A percentile compares a stretch with the other conserved stretches of the same genome.
Evolutionary conservation across 73 alveolate genomes (phyloP).

Genomic region (Blepharisma japonicum): DNA sequence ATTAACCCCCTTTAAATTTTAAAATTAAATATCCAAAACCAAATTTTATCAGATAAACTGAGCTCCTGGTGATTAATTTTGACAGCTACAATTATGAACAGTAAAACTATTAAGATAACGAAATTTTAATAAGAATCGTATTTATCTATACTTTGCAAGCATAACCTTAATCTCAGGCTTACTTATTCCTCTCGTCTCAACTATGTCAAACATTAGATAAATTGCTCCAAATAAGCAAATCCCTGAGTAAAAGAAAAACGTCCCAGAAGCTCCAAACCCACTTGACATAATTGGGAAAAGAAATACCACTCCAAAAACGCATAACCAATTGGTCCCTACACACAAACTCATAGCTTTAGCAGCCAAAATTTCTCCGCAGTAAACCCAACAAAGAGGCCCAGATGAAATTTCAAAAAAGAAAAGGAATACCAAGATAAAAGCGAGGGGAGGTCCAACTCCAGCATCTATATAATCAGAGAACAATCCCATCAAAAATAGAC

Average conservation of each 20-base stretch:
- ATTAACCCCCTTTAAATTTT: too few relatives aligned
- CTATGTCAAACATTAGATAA: not conserved
- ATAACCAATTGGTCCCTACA: not conserved
- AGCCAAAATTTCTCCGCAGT: not conserved
- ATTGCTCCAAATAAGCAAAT: conserved; percentile 7
- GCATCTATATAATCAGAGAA: not conserved
- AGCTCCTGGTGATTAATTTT: too few relatives aligned
- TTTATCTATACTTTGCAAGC: not conserved
- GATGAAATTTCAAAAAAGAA: not conserved
- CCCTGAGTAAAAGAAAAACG: not conserved
- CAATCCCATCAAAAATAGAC: not conserved
- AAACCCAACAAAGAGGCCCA: conserved; percentile 26
- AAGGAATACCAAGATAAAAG: not conserved
- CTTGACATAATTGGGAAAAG: not conserved
- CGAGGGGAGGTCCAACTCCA: not conserved
- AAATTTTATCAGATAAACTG: too few relatives aligned
- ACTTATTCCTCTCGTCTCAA: conserved; percentile 14
- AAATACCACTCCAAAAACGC: not conserved
- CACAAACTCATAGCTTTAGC: conserved; percentile 10
- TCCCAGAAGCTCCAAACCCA: not conserved
- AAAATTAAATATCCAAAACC: too few relatives aligned
- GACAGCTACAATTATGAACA: too few relatives aligned
- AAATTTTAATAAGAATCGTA: too few relatives aligned
- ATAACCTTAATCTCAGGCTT: conserved; percentile 5
- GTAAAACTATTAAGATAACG: too few relatives aligned